A percentile compares a stretch with the other conserved stretches of the same genome.
phyloP scores from a whole-genome alignment of 2,329 filamentous ascomycete species.

The Rosellinia necatrix region DNA sequence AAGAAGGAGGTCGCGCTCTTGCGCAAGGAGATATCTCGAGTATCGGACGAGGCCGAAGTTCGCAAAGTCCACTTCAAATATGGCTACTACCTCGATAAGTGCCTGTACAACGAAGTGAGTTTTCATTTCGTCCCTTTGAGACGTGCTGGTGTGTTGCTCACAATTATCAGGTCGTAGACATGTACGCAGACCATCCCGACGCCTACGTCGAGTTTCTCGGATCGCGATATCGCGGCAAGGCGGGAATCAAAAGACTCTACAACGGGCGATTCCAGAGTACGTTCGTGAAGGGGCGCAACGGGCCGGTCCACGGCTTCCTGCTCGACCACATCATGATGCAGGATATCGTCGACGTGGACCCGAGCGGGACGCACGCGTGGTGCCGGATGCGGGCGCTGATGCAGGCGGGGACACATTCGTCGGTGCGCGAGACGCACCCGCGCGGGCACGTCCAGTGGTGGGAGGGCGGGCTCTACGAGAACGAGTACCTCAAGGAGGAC shows the following conservation, averaged over 20 bases:
- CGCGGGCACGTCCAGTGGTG: constrained; percentile 61
- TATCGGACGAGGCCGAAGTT: constrained; percentile 56
- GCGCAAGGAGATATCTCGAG: constrained; percentile 43
- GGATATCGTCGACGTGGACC: constrained; percentile 57
- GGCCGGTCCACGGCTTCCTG: constrained; percentile 59
- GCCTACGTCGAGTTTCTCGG: constrained; percentile 61
- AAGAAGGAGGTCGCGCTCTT: constrained; percentile 44
- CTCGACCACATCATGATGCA: constrained; percentile 63
- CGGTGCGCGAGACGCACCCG: constrained; percentile 54
- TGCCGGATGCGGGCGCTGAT: constrained; percentile 60
- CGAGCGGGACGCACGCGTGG: constrained; percentile 52
- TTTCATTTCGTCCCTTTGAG: not conserved
- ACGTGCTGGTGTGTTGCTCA: not conserved
- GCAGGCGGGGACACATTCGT: constrained; percentile 55
- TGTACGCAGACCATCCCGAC: constrained; percentile 58
- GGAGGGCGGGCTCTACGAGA: constrained; percentile 63
- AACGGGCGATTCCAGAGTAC: constrained; percentile 54
- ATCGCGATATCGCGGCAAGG: constrained; percentile 56
- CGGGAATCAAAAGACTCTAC: constrained; percentile 57
- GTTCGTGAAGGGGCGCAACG: constrained; percentile 60
- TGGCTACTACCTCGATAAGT: constrained; percentile 64
- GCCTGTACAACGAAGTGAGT: constrained; percentile 57
- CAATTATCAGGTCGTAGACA: constrained; percentile 47
- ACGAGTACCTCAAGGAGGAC: constrained; percentile 62
- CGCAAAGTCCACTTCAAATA: constrained; percentile 62